A percentile compares a stretch with the other conserved stretches of the same genome.
phyloP scores from a whole-genome alignment of 176 grass and related monocot species.

The Oryza longistaminata region DNA sequence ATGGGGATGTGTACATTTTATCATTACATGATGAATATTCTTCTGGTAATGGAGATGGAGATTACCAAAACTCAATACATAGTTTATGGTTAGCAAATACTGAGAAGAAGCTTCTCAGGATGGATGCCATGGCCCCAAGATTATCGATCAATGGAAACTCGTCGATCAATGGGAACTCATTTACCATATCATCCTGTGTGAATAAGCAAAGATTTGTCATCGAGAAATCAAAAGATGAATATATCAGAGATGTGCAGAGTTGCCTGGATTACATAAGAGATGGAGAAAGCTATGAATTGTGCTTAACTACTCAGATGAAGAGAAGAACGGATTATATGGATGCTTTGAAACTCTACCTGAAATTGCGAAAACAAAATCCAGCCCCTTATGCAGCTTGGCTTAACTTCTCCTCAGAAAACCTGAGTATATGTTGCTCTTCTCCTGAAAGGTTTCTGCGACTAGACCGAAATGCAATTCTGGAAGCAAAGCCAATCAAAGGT shows the following conservation, averaged over 20 bases:
- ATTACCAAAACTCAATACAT: constrained; percentile 28
- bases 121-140: constrained; percentile 45
- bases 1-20: constrained; percentile 83
- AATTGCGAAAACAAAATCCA: constrained; percentile 83
- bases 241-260: constrained; percentile 74
- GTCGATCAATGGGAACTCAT: constrained; percentile 36
- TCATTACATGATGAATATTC: constrained; percentile 52
- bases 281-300: constrained; percentile 93
- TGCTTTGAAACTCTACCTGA: constrained; percentile 68
- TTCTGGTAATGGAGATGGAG: constrained; percentile 39
- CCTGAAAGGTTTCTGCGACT: constrained; percentile 90
- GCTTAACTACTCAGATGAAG: constrained; percentile 91
- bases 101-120: constrained; percentile 70
- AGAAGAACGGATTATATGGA: constrained; percentile 59
- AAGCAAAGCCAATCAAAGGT: constrained; percentile 99
- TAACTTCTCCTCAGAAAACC: constrained; percentile 75
- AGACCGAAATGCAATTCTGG: constrained; percentile 59
- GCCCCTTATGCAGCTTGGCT: constrained; percentile 95
- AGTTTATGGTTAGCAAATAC: constrained; percentile 72
- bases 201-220: constrained; percentile 60
- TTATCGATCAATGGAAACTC: constrained; percentile 35
- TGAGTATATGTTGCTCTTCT: constrained; percentile 93
- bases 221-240: constrained; percentile 84
- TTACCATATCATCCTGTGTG: constrained; percentile 31
- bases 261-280: constrained; percentile 77